Evolutionary conservation across 305 asterid genomes (phyloP).

Genomic region (Euphrasia arctica): DNA sequence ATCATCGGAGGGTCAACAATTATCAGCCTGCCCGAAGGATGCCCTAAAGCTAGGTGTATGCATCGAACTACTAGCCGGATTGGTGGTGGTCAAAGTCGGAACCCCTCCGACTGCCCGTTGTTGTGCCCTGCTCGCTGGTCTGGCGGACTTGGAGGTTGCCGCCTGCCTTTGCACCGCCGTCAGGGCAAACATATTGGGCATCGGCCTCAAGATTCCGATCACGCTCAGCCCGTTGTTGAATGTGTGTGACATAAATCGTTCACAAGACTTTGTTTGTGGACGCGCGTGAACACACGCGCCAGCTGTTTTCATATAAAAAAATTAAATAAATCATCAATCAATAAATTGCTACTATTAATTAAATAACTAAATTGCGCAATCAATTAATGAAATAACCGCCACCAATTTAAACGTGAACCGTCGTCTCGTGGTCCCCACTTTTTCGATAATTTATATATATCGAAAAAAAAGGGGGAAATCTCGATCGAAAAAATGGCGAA

Average conservation of each 20-base stretch:
- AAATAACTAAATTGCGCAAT: too few species aligned
- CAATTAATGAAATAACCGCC: too few species aligned
- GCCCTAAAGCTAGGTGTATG: slow-evolving; percentile 35
- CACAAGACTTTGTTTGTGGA: slow-evolving; percentile 32
- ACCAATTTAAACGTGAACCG: too few species aligned
- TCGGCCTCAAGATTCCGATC: slow-evolving; percentile 24
- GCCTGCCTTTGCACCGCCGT: slow-evolving; percentile 39
- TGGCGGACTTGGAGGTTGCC: slow-evolving; percentile 32
- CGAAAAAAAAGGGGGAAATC: too few species aligned
- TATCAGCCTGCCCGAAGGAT: slow-evolving; percentile 31
- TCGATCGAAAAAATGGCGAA: slow-evolving; percentile 25
- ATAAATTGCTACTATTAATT: too few species aligned
- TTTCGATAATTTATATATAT: too few species aligned
- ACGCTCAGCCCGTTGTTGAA: slow-evolving; percentile 32
- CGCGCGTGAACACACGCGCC: background rate
- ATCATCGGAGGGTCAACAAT: background rate
- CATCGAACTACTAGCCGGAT: slow-evolving; percentile 29
- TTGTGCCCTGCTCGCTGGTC: slow-evolving; percentile 32
- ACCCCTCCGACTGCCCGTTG: slow-evolving; percentile 38
- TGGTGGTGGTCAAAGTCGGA: slow-evolving; percentile 25
- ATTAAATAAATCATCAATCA: too few species aligned
- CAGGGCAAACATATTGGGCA: slow-evolving; percentile 31
- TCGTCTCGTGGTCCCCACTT: too few species aligned
- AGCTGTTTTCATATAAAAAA: too few species aligned
- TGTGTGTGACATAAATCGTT: slow-evolving; percentile 27